Base-by-base conservation (phyloP, 208 protist species). In the Histomonas meleagridis region DNA sequence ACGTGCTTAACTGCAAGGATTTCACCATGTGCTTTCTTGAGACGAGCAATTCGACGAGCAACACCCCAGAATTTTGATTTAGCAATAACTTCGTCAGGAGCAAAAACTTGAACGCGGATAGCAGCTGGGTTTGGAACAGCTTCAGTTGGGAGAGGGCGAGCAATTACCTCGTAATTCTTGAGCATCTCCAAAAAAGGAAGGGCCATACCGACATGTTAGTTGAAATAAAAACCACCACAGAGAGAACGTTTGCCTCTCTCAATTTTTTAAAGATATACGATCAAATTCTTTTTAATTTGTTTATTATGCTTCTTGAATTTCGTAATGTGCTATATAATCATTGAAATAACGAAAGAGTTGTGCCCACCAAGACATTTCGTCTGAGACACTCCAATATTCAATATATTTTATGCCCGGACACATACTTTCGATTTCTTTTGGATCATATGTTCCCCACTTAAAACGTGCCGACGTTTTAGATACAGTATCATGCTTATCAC, bases 21-120 rank as follows among this genome's bases (percentile, higher is more conserved):
- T 94, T 99, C 96, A 93, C 98, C 98, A 94, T 97, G 96, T 60
- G 97, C 96, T 93, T 96, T 96, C 97, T 99, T 99, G 92, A 99
- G 94, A 95, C 99, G 98, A 91, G 53, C 79, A n/a, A 86, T 48
- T 16, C 78, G 35, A 1, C 48, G 28, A 48, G 92, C 90, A 76
- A 91, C 57, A 51, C 65, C 98, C 98, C 98, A 99, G 97, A 99
- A 99, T 93, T 97, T 96, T 93, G 95, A 97, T 95, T 97, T 97
- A 72, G 98, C 98, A 57, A 98, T 96, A 53, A 99, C 97, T 92
- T 96, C 96, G 96, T 99, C 99, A 48, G 95, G 95, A 55, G 98
- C 98, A 93, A 99, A 99, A 91, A 99, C 96, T 93, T 96, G 96
- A 95, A 99, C 99, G 94, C 97, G 97, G 97, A 97, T 99, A 91